These are phyloP conservation scores for Hanseniaspora guilliermondii DNA, from an alignment of 805 yeast genomes.

Conservation along the genomic window DNA sequence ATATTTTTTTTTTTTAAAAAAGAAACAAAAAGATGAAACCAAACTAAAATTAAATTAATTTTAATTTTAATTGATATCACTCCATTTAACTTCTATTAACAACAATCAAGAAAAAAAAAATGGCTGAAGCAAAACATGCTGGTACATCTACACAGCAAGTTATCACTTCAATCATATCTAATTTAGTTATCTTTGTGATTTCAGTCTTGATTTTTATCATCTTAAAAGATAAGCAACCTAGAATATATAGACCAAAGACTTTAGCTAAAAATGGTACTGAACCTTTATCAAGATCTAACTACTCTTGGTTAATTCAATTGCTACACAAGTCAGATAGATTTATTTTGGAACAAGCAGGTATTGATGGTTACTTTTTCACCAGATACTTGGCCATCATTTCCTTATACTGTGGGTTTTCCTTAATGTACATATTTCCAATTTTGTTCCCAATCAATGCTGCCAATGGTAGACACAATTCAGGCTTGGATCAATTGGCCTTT, in stretches of 20 bases:
- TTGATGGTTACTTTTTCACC: slow-evolving; percentile 88
- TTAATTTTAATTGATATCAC: no score
- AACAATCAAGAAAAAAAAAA: no score
- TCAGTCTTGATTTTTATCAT: slow-evolving; percentile 53
- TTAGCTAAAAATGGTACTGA: slow-evolving; percentile 49
- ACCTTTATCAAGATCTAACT: slow-evolving; percentile 56
- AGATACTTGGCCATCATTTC: slow-evolving; percentile 57
- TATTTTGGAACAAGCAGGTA: slow-evolving; percentile 72
- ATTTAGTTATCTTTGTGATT: slow-evolving; percentile 51
- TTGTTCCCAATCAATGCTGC: slow-evolving; percentile 77
- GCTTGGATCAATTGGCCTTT: slow-evolving; percentile 66
- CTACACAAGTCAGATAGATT: slow-evolving; percentile 58
- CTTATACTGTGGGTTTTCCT: slow-evolving; percentile 42
- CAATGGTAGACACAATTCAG: slow-evolving; percentile 46
- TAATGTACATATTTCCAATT: slow-evolving; percentile 46
- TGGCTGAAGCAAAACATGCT: slow-evolving; percentile 7
- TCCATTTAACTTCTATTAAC: no score
- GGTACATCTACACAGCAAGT: slow-evolving; percentile 62
- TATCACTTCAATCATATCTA: slow-evolving; percentile 54
- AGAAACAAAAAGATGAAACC: no score
- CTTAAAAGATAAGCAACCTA: slow-evolving; percentile 45
- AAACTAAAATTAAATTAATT: no score
- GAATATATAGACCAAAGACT: slow-evolving; percentile 78
- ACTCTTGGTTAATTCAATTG: slow-evolving; percentile 58
- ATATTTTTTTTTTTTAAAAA: no score